A percentile compares a stretch with the other conserved stretches of the same genome.
Evolutionary conservation across 148 eudicot species (phyloP).

Genomic region (Drosera capensis): DNA sequence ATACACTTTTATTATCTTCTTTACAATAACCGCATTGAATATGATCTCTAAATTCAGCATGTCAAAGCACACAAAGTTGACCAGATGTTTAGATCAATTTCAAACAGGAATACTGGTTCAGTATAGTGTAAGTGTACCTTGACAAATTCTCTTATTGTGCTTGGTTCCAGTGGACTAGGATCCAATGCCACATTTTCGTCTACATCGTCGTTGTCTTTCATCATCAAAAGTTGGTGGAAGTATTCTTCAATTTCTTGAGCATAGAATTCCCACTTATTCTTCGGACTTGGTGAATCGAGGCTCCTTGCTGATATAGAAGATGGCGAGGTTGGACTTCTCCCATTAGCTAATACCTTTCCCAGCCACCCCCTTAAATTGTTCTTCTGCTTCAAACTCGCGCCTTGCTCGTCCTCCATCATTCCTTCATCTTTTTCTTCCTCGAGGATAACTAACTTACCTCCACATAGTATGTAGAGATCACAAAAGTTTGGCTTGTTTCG

Average conservation of each 20-base stretch:
- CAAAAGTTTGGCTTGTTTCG: slow-evolving; percentile 56
- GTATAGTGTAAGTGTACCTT: slow-evolving; percentile 18
- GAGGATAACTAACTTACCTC: slow-evolving; percentile 39
- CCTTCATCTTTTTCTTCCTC: slow-evolving; percentile 40
- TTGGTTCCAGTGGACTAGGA: slow-evolving; percentile 14
- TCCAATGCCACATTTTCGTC: slow-evolving; percentile 12
- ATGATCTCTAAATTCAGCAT: neutral
- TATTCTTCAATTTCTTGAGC: slow-evolving; percentile 51
- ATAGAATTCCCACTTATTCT: slow-evolving; percentile 32
- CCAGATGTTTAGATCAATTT: neutral
- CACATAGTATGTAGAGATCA: slow-evolving; percentile 29
- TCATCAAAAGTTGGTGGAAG: slow-evolving; percentile 32
- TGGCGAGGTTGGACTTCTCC: slow-evolving; percentile 4
- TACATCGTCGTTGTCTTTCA: slow-evolving; percentile 10
- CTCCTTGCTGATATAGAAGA: slow-evolving; percentile 12
- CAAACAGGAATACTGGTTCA: neutral
- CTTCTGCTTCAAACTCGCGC: slow-evolving; percentile 26
- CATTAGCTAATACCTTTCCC: slow-evolving; percentile 23
- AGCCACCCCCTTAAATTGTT: slow-evolving; percentile 38
- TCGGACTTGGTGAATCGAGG: slow-evolving; percentile 10
- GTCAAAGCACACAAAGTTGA: neutral
- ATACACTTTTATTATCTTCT: too few species aligned
- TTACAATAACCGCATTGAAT: neutral
- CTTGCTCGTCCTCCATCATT: slow-evolving; percentile 36
- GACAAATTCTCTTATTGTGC: slow-evolving; percentile 16